phyloP scores from a whole-genome alignment of 768 basidiomycete species.

The Dioszegia hungarica region DNA sequence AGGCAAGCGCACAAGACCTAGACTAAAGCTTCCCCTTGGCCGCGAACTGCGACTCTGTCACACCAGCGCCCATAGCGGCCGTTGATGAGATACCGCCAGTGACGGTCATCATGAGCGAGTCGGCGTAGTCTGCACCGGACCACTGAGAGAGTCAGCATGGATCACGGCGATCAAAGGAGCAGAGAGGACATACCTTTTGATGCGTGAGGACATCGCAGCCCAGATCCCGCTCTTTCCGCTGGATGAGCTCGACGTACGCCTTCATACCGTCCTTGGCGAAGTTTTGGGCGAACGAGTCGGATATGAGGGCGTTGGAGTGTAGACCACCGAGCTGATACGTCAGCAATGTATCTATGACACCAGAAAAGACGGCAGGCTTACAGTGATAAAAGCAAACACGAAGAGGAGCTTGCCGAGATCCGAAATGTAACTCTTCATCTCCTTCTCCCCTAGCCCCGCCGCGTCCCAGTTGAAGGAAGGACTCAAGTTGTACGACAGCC shows the following conservation, averaged over 20 bases:
- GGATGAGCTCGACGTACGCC: slow-evolving; percentile 92
- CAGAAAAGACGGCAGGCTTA: slow-evolving; percentile 9
- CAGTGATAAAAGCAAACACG: slow-evolving; percentile 79
- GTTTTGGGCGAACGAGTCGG: slow-evolving; percentile 79
- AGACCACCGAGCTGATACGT: slow-evolving; percentile 76
- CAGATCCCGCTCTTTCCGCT: slow-evolving; percentile 84
- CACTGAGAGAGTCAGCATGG: slow-evolving; percentile 56
- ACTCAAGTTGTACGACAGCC: slow-evolving; percentile 93
- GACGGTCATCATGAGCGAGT: slow-evolving; percentile 86
- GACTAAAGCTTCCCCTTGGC: not conserved
- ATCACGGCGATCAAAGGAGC: no score
- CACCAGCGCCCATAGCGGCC: slow-evolving; percentile 97
- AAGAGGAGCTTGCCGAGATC: slow-evolving; percentile 91
- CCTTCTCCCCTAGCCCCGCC: slow-evolving; percentile 75
- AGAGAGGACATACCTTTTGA: slow-evolving; percentile 68
- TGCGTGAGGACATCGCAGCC: slow-evolving; percentile 96
- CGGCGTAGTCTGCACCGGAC: slow-evolving; percentile 91
- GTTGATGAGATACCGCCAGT: slow-evolving; percentile 96
- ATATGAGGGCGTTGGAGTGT: slow-evolving; percentile 96
- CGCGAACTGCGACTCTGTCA: slow-evolving; percentile 81
- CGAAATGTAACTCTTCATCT: slow-evolving; percentile 87
- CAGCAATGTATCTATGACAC: no score
- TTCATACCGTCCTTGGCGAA: slow-evolving; percentile 97
- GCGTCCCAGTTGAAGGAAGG: slow-evolving; percentile 68
- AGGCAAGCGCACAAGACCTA: no score